phyloP scores from a whole-genome alignment of 805 yeast species.

The Candida boidinii region DNA sequence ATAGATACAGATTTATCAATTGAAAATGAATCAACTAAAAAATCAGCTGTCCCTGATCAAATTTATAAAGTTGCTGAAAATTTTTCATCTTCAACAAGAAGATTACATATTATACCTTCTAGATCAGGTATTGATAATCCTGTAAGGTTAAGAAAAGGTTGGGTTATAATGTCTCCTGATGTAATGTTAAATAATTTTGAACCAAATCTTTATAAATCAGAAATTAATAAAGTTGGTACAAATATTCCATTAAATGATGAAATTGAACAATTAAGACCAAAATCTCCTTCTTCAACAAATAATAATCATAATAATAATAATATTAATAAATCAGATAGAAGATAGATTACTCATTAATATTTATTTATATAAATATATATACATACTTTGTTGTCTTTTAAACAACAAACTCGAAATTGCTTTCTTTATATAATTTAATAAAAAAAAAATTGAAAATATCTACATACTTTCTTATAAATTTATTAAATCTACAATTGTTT shows the following conservation, averaged over 20 bases:
- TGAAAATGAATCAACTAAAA: slow-evolving; percentile 36
- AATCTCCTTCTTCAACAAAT: slow-evolving; percentile 59
- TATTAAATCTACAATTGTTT: too few relatives aligned
- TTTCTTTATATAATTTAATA: too few relatives aligned
- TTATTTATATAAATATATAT: too few relatives aligned
- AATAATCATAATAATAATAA: too few relatives aligned
- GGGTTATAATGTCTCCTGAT: slow-evolving; percentile 89
- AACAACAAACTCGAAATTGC: too few relatives aligned
- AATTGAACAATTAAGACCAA: slow-evolving; percentile 77
- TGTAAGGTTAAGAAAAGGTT: slow-evolving; percentile 67
- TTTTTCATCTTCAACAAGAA: slow-evolving; percentile 71
- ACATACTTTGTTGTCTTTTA: too few relatives aligned
- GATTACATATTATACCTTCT: slow-evolving; percentile 80
- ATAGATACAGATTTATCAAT: slow-evolving; percentile 82
- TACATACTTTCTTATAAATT: too few relatives aligned
- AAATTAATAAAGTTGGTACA: slow-evolving; percentile 34
- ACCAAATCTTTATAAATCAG: slow-evolving; percentile 34
- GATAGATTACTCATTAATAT: too few relatives aligned
- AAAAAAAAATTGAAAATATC: too few relatives aligned
- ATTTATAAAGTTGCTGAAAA: slow-evolving; percentile 82
- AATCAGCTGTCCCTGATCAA: slow-evolving; percentile 59
- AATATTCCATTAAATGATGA: slow-evolving; percentile 63
- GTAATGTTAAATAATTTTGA: slow-evolving; percentile 64
- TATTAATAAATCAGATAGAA: too few relatives aligned
- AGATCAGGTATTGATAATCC: slow-evolving; percentile 57